These are phyloP conservation scores for Shiraia sp. DNA, from an alignment of 2,329 filamentous ascomycete genomes.

Conservation along the genomic window DNA sequence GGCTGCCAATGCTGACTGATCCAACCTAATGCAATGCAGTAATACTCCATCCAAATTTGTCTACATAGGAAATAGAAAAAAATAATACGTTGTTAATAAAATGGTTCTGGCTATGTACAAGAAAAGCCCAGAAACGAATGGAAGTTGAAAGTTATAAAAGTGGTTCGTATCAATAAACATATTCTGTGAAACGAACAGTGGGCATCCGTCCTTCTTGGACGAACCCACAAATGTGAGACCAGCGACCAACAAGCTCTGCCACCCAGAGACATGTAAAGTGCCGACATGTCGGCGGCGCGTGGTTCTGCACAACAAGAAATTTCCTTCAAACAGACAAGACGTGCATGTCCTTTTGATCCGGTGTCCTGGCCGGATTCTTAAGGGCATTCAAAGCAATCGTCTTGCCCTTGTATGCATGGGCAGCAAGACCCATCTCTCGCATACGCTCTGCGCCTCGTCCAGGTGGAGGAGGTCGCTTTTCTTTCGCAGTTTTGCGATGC, in stretches of 20 bases:
- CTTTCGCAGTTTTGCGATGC: conserved; percentile 77
- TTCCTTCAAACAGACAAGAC: conserved; percentile 49
- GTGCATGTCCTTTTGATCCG: conserved; percentile 46
- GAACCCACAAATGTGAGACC: conserved; percentile 26
- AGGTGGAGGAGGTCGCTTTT: conserved; percentile 66
- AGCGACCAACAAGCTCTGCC: conserved; percentile 45
- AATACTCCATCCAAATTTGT: conserved; percentile 3
- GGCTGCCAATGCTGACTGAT: conserved; percentile 13
- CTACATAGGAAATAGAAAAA: conserved; percentile 7
- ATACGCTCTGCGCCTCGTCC: conserved; percentile 92
- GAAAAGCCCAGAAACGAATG: conserved; percentile 15
- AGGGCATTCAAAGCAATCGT: conserved; percentile 29
- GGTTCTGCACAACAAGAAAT: conserved; percentile 30
- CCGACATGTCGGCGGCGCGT: conserved; percentile 44
- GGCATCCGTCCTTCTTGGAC: conserved; percentile 9
- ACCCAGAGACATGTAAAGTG: conserved; percentile 34
- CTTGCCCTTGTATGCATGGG: conserved; percentile 69
- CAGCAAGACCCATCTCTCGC: conserved; percentile 85
- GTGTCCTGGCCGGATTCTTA: conserved; percentile 25
- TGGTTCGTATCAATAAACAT: conserved; percentile 12
- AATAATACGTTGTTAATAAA: conserved; percentile 2
- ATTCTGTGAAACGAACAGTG: conserved; percentile 14
- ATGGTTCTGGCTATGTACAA: conserved; percentile 26
- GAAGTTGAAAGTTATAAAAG: too few relatives aligned
- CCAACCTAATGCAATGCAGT: conserved; percentile 11